Percentiles rank a stretch among this genome's conserved stretches.
phyloP scores from a whole-genome alignment of 441 rosid species.

The Populus tomentosa region DNA sequence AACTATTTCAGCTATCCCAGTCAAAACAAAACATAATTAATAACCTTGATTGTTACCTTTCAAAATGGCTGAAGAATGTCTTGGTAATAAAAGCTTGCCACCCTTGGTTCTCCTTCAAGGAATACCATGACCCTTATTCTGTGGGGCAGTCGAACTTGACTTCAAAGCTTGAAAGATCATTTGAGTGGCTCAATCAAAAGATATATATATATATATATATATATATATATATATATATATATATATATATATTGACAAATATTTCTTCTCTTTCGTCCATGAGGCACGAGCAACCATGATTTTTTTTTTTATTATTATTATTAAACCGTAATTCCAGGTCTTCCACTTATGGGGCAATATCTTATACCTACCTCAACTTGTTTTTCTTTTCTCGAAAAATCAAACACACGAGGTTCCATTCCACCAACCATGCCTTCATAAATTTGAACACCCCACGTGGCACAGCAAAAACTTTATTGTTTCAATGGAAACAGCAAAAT shows the following conservation, averaged over 20 bases:
- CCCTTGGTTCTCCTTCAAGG: too few relatives aligned
- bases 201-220: too few relatives aligned
- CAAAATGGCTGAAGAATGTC: too few relatives aligned
- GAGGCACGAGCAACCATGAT: too few relatives aligned
- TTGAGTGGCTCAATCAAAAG: neutral
- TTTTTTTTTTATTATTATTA: too few relatives aligned
- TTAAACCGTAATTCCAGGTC: neutral
- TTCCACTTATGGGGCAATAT: neutral
- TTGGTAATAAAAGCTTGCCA: neutral
- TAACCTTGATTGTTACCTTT: neutral
- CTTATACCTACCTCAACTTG: neutral
- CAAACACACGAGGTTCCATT: neutral
- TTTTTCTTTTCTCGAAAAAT: neutral
- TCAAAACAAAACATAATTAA: too few relatives aligned
- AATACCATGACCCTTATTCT: neutral
- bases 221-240: too few relatives aligned
- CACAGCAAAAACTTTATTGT: too few relatives aligned
- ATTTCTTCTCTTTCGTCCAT: too few relatives aligned
- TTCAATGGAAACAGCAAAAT: too few relatives aligned
- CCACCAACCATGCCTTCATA: neutral
- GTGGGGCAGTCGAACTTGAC: neutral
- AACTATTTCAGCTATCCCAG: fast-evolving
- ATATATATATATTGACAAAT: too few relatives aligned
- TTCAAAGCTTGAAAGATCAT: neutral
- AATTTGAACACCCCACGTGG: too few relatives aligned